Conservation (phyloP, 768 basidiomycete species). For the Leccinum subtestaceum region DNA sequence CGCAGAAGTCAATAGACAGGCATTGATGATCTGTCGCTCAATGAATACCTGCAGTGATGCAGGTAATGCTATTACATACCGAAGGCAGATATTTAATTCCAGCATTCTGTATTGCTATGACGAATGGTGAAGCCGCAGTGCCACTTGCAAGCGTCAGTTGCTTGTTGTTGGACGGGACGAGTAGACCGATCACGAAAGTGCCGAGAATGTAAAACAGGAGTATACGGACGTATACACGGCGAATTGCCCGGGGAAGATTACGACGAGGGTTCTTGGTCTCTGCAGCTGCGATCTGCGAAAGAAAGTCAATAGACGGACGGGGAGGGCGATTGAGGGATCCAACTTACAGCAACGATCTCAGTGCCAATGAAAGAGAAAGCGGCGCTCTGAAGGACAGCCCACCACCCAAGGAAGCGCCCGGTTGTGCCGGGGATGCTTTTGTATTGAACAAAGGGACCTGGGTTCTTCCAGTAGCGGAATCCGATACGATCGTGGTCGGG, state of each 20-base stretch:
- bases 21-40: constrained; percentile 64
- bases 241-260: constrained; percentile 55
- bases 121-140: constrained; percentile 80
- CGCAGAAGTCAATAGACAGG: constrained; percentile 80
- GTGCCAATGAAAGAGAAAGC: constrained; percentile 94
- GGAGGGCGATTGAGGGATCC: neutral
- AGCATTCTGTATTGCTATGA: constrained; percentile 81
- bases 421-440: constrained; percentile 57
- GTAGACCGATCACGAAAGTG: constrained; percentile 75
- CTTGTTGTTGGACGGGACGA: constrained; percentile 70
- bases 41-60: constrained; percentile 6
- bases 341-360: constrained; percentile 83
- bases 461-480: constrained; percentile 75
- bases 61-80: constrained; percentile 38
- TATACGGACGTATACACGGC: constrained; percentile 72
- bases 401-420: constrained; percentile 76
- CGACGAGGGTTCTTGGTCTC: constrained; percentile 85
- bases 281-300: constrained; percentile 72
- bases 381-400: constrained; percentile 76
- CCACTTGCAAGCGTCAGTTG: constrained; percentile 50
- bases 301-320: constrained; percentile 6
- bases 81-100: constrained; percentile 85
- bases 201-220: constrained; percentile 74
- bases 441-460: constrained; percentile 84
- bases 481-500: constrained; percentile 70